Conservation (phyloP, 192 early-diverging fungal genomes). For the Entrophospora sp. region DNA sequence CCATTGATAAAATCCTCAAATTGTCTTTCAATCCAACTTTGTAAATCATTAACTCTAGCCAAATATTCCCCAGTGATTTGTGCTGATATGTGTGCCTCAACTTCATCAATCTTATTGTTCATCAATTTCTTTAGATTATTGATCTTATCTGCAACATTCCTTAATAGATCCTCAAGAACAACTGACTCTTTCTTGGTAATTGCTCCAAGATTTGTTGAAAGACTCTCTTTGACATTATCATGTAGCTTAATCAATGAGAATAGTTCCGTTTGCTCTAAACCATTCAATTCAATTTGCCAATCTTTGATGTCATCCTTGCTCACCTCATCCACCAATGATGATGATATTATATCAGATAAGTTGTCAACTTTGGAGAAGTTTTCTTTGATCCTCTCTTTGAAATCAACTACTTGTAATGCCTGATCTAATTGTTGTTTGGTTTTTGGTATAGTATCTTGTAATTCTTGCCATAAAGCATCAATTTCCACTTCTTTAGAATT, state of each 20-base stretch:
- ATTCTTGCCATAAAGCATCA: conserved; percentile 10
- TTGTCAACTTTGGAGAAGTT: background rate
- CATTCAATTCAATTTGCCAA: conserved; percentile 18
- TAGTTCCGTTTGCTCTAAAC: conserved; percentile 10
- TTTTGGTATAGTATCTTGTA: background rate
- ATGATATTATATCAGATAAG: background rate
- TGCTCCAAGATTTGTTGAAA: background rate
- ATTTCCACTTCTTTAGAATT: background rate
- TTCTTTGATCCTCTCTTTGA: conserved; percentile 18
- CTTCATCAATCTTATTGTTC: conserved; percentile 10
- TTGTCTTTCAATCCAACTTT: conserved; percentile 6
- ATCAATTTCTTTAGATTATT: background rate
- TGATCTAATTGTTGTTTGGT: conserved; percentile 11
- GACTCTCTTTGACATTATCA: conserved; percentile 2
- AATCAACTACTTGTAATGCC: conserved; percentile 10
- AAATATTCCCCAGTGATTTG: conserved; percentile 9
- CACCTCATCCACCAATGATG: background rate
- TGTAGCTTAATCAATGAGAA: conserved; percentile 13
- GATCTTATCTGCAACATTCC: background rate
- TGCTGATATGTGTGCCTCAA: conserved; percentile 12
- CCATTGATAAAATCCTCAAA: background rate
- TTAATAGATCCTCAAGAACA: background rate
- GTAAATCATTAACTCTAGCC: conserved; percentile 2
- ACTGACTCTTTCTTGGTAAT: conserved; percentile 13
- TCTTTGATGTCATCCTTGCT: background rate